Base-by-base conservation (phyloP, 768 basidiomycete species). In the Pulveroboletus sp. region DNA sequence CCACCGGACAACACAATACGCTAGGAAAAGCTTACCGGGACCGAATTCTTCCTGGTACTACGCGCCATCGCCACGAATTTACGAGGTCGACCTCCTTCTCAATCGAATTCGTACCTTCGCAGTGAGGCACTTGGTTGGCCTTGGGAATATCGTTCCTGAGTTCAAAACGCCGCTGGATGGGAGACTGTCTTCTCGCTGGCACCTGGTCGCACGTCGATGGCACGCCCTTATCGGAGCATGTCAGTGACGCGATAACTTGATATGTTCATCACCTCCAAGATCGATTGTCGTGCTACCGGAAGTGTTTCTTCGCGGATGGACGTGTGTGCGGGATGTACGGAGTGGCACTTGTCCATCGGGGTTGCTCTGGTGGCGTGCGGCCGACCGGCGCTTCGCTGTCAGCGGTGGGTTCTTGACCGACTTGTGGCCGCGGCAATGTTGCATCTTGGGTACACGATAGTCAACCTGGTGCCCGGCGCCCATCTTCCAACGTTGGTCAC, bases 401-500 rank as follows among this genome's bases (percentile, higher is more conserved):
- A 81, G 67, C 2, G 75, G 71, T 16, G 56, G 74, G 63, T 74
- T 68, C 68, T 86, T 86, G 2, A 66, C 53, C 51, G 77, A 86
- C 59, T 84, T 85, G 53, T 71, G 85, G 58, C 83, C 85, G 53
- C 70, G 61, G 13, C 81, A n/a, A n/a, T n/a, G 72, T 57, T 83
- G 83, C n/a, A 85, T 79, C 52, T 85, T 80, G 16, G 78, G 71
- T 12, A 75, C 75, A 75, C 75, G 45, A 81, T 69, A 0, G 56
- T 71, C 17, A 76, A 62, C 0, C 72, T 82, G 25, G 5, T 27
- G 25, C 17, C 81, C 81, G 9, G 62, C 58, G 25, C 17, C 81
- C 81, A 8, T 61, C 58, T 43, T 66, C 59, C 5, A 85, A 63
- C 10, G 84, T 63, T n/a, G n/a, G 10, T 53, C 52, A 0, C 69